Conservation (phyloP, 148 eudicot species). For the Dianthus caryophyllus region DNA sequence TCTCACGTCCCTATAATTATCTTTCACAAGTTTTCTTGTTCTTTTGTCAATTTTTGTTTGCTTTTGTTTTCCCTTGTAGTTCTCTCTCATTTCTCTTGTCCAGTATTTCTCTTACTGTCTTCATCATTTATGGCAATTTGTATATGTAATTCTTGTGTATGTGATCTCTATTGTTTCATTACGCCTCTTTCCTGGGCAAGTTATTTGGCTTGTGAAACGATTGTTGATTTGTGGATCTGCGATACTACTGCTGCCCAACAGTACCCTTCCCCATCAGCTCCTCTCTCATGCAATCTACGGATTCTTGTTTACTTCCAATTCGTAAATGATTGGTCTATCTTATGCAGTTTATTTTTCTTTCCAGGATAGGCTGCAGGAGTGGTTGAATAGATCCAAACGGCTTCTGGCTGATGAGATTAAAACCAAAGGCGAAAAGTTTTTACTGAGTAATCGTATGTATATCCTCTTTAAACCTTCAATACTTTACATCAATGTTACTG, state of each 20-base stretch:
- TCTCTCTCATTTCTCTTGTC: too few relatives aligned
- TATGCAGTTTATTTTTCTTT: constrained; percentile 14
- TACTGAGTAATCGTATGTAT: constrained; percentile 54
- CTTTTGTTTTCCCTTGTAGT: background rate
- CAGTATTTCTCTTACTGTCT: background rate
- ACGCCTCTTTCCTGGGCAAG: background rate
- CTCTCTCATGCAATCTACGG: background rate
- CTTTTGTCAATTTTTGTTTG: background rate
- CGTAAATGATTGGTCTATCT: background rate
- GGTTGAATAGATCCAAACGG: constrained; percentile 54
- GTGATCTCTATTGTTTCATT: too few relatives aligned
- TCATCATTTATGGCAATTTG: background rate
- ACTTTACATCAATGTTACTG: too few relatives aligned
- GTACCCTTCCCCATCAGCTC: background rate
- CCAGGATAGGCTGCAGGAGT: constrained; percentile 86
- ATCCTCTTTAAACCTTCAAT: too few relatives aligned
- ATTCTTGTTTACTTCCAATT: background rate
- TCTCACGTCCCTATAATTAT: background rate
- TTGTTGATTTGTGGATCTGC: background rate
- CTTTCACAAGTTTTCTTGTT: background rate
- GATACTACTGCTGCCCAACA: background rate
- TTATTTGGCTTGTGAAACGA: background rate
- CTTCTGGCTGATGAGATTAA: constrained; percentile 55
- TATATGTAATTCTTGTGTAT: background rate
- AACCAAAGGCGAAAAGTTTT: constrained; percentile 43